A percentile compares a stretch with the other conserved stretches of the same genome.
Evolutionary conservation across 2,329 filamentous ascomycete genomes (phyloP).

Genomic region (Colletotrichum noveboracense): DNA sequence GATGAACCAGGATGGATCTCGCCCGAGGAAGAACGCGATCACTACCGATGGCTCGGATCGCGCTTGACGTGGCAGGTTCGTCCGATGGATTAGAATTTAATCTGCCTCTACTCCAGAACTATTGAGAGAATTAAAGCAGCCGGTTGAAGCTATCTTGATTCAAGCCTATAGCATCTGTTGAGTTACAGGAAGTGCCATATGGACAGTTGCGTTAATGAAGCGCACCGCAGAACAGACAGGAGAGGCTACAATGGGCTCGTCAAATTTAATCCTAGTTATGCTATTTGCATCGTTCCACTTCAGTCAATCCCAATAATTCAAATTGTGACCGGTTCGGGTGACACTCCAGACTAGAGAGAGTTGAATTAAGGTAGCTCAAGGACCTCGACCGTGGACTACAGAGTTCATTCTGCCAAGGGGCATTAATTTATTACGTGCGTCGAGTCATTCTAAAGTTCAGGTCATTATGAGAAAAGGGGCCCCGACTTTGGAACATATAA

Average conservation of each 20-base stretch:
- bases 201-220: rapidly evolving
- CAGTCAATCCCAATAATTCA: rapidly evolving
- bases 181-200: not conserved
- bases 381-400: not conserved
- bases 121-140: not conserved
- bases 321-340: not conserved
- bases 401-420: not conserved
- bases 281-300: not conserved
- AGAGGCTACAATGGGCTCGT: not conserved
- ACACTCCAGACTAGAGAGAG: not conserved
- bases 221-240: not conserved
- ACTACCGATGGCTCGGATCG: not conserved
- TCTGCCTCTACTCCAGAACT: rapidly evolving
- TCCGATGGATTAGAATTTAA: rapidly evolving
- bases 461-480: not conserved
- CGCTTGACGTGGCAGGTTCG: rapidly evolving
- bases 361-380: not conserved
- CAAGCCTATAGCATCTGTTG: not conserved
- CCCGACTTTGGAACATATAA: not conserved
- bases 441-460: not conserved
- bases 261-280: not conserved
- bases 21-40: rapidly evolving
- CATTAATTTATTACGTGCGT: not conserved
- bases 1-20: not conserved
- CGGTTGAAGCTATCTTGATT: not conserved